Evolutionary conservation across 352 stramenopile species (phyloP), one percentile per base, ranked within the genome.

Genomic region (Elongisporangium prolatum): DNA sequence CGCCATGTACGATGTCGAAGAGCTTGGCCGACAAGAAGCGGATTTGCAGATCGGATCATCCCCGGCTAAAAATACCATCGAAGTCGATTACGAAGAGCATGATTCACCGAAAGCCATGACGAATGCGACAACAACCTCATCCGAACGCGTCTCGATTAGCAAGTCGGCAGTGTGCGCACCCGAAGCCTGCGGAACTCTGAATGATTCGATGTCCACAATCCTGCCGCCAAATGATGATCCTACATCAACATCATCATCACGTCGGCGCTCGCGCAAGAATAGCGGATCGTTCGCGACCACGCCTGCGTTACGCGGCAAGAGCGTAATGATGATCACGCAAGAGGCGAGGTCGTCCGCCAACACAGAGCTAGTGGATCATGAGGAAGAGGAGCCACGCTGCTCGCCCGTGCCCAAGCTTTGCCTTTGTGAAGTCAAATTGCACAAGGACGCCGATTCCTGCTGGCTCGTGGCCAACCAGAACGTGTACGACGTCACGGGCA

Each of bases 401-500:
- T 87, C 73, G 13, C 71, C 64, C 37, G 60, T 77, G 10, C 79
- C 70, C 51, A 91, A 90, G 61, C 77, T 93, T 7, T 93, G 84
- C 66, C 67, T 89, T 28, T 93, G 84, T 54, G 82, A 94, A 57
- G 72, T 94, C 25, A 60, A 74, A 54, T 62, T 78, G 44, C 96
- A 99, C 83, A 93, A 86, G 54, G 88, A 76, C 16, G 63, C 85
- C 17, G 83, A 98, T 17, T 95, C 95, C 68, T 98, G 90, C 64
- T 99, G 97, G 96, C 69, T 99, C 37, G 90, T 99, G 18, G 96
- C 98, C 50, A 79, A 84, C 25, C 65, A 64, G 47, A 75, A 89
- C 17, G 86, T 96, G 25, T 96, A 95, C 64, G 88, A 97, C 67
- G 80, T 95, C 17, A 97, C 87, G 51, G 76, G 82, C 13, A 68